Evolutionary conservation across 177 flowering plant genomes (phyloP).

Genomic region (Telopea speciosissima): DNA sequence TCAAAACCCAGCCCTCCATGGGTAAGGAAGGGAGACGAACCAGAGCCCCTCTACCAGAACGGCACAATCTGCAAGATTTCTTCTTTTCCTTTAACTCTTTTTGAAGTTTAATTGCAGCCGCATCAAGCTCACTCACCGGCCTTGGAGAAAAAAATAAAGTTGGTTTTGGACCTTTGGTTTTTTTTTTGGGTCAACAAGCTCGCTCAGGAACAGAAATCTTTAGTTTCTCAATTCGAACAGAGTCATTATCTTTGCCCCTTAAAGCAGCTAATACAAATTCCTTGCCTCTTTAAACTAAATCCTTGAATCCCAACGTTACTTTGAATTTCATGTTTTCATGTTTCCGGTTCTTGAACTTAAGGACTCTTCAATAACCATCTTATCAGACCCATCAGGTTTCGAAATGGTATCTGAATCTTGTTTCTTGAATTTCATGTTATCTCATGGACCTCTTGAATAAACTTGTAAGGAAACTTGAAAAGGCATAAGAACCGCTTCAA

Average conservation of each 20-base stretch:
- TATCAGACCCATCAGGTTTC: neutral
- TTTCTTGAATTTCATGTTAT: too few relatives aligned
- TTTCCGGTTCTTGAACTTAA: slow-evolving; percentile 20
- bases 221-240: slow-evolving; percentile 3
- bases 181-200: too few relatives aligned
- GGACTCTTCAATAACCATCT: slow-evolving; percentile 16
- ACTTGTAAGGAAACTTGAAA: too few relatives aligned
- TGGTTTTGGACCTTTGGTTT: too few relatives aligned
- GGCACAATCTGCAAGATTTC: slow-evolving; percentile 75
- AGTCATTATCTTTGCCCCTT: neutral
- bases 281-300: neutral
- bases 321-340: slow-evolving; percentile 11
- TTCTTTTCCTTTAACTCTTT: slow-evolving; percentile 64
- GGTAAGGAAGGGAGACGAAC: slow-evolving; percentile 24
- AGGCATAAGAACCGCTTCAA: too few relatives aligned
- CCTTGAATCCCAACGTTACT: slow-evolving; percentile 10
- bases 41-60: slow-evolving; percentile 68
- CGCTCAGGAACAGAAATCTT: slow-evolving; percentile 13
- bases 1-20: too few relatives aligned
- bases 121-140: slow-evolving; percentile 33
- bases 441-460: too few relatives aligned
- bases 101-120: slow-evolving; percentile 60
- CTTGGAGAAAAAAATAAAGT: slow-evolving; percentile 25
- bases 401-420: slow-evolving; percentile 3
- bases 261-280: slow-evolving; percentile 1